Base-by-base conservation (phyloP, 106 monocot species). In the Agapanthus africanus region DNA sequence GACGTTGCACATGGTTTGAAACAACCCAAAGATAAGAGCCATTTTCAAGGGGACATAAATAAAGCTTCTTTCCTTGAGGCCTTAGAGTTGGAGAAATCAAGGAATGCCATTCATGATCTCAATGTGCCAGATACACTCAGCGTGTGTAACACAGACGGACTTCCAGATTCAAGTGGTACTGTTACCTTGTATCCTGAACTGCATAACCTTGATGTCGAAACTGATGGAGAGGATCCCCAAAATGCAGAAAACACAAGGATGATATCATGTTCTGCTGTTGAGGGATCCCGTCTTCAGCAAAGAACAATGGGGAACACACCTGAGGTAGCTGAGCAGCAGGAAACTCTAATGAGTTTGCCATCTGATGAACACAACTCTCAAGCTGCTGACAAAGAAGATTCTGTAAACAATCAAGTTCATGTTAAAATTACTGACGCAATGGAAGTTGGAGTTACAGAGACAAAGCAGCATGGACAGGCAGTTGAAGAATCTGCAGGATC, bases 11-110 rank as follows among this genome's bases (percentile, higher is more conserved):
- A 66, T 79, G 71, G 47, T 35, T 67, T 74, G 54, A 84, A 74
- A 57, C 73, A 80, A 70, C 31, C 67, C 62, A 81, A 84, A 67
- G 74, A 78, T 77, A 80, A 72, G 36, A 65, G 37, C 46, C 37
- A 70, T 56, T 46, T 62, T 66, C 27, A 76, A 35, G 68, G 2
- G 33, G 71, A 52, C 49, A 54, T 54, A 39, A 82, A 49, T 67
- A 72, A 49, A 73, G 69, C 22, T 49, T 65, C 57, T 50, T 67
- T 38, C 27, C 19, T 6, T 75, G 27, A 52, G 60, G 70, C 66
- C 44, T 34, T 37, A 36, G 77, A 67, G 49, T 67, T 21, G 32
- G 77, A 77, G 11, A 70, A 72, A 6, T 38, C 51, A 34, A 74
- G 67, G 32, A 30, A 44, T 71, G 49, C 27, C 31, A 52, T 30